Evolutionary conservation across 352 stramenopile genomes (phyloP).

Genomic region (Aphanomyces astaci): DNA sequence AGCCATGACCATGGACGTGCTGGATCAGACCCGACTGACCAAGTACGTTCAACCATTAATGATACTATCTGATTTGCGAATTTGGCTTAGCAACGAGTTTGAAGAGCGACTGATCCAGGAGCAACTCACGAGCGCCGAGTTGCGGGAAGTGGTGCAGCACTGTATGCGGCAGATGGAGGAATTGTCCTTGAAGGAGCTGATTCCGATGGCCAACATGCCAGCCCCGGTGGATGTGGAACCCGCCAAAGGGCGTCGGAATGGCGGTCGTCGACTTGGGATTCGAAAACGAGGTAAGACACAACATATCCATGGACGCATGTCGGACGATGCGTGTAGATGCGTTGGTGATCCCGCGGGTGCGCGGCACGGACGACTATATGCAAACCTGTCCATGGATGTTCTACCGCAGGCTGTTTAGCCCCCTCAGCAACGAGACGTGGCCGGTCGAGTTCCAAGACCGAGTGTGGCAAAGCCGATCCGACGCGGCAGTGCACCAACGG

Average conservation of each 20-base stretch:
- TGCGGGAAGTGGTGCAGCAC: slow-evolving; percentile 15
- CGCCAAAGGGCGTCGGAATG: not conserved
- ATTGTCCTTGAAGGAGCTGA: not conserved
- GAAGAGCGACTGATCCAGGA: slow-evolving; percentile 16
- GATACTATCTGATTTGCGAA: not conserved
- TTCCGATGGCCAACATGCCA: not conserved
- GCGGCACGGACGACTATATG: slow-evolving; percentile 12
- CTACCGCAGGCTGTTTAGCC: slow-evolving; percentile 4
- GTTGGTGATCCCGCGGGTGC: not conserved
- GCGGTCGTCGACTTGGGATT: not conserved
- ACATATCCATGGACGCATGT: not conserved
- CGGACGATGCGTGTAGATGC: not conserved
- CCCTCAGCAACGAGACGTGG: not conserved
- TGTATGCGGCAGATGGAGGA: slow-evolving; percentile 12
- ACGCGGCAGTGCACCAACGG: slow-evolving; percentile 4
- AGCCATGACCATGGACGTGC: not conserved
- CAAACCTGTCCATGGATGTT: slow-evolving; percentile 3
- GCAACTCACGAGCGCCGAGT: slow-evolving; percentile 17
- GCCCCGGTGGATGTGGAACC: not conserved
- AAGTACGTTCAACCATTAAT: not conserved
- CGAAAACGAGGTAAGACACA: not conserved
- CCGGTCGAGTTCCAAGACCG: slow-evolving; percentile 20
- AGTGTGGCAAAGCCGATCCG: slow-evolving; percentile 40
- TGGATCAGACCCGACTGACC: slow-evolving; percentile 15
- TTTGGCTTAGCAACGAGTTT: slow-evolving; percentile 16